A percentile compares a stretch with the other conserved stretches of the same genome.
These are phyloP conservation scores for Stevia rebaudiana DNA, from an alignment of 140 eudicot species.

Conservation along the genomic window DNA sequence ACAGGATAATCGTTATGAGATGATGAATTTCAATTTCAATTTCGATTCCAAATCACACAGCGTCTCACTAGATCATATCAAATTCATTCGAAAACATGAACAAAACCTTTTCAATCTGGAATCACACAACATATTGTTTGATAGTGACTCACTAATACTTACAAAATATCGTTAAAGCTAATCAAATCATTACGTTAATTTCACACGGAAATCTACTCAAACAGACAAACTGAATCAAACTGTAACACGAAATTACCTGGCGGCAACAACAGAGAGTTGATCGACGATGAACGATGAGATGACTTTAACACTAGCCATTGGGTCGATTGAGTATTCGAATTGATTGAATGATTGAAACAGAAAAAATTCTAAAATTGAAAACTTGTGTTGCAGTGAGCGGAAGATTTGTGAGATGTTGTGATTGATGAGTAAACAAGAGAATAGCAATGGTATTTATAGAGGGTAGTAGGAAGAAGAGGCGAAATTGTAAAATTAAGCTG, in stretches of 20 bases:
- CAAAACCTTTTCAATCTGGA: background rate
- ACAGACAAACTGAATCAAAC: background rate
- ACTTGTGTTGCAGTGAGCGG: background rate
- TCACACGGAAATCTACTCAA: background rate
- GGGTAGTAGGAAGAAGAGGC: background rate
- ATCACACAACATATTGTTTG: background rate
- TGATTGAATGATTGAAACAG: background rate
- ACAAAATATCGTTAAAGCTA: too few relatives aligned
- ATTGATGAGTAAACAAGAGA: conserved; percentile 7
- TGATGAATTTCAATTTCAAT: background rate
- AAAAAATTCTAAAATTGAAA: background rate
- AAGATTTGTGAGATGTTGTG: background rate
- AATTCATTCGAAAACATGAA: too few relatives aligned
- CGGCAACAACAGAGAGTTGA: conserved; percentile 15
- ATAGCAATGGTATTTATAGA: conserved; percentile 1
- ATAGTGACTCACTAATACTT: too few relatives aligned
- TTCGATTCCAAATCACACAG: background rate
- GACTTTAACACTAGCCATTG: conserved; percentile 62
- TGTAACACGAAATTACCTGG: background rate
- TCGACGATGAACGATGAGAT: conserved; percentile 44
- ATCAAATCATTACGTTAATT: background rate
- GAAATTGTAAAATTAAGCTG: background rate
- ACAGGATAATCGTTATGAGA: background rate
- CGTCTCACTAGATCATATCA: background rate
- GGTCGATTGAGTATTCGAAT: background rate